These are phyloP conservation scores for grape (Vitis vinifera) DNA, from an alignment of 164 flowering plant species.

Conservation along the genomic window ASM3070453v1 NC_081821.1:3309001-3309500, in stretches of 20 bases:
- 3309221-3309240: constrained; percentile 91
- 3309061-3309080: constrained; percentile 62
- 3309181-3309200: constrained; percentile 64
- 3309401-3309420: constrained; percentile 63
- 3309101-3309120: constrained; percentile 73
- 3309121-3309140: constrained; percentile 68
- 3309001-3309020: constrained; percentile 64
- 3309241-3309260: constrained; percentile 92
- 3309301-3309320: constrained; percentile 78
- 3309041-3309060: constrained; percentile 71
- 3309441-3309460: constrained; percentile 55
- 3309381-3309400: constrained; percentile 37
- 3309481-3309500: constrained; percentile 49
- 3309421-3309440: constrained; percentile 61
- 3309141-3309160: constrained; percentile 78
- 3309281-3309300: constrained; percentile 65
- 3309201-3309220: constrained; percentile 80
- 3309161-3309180: constrained; percentile 76
- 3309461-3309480: constrained; percentile 48
- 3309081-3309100: constrained; percentile 74
- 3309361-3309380: constrained; percentile 72
- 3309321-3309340: constrained; percentile 58
- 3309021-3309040: constrained; percentile 65
- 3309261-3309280: constrained; percentile 61
- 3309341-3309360: constrained; percentile 67